Evolutionary conservation across 1,284 basidiomycete genomes (phyloP), one percentile per base, ranked within the genome.

Genomic region (Microbotryum scabiosae): DNA sequence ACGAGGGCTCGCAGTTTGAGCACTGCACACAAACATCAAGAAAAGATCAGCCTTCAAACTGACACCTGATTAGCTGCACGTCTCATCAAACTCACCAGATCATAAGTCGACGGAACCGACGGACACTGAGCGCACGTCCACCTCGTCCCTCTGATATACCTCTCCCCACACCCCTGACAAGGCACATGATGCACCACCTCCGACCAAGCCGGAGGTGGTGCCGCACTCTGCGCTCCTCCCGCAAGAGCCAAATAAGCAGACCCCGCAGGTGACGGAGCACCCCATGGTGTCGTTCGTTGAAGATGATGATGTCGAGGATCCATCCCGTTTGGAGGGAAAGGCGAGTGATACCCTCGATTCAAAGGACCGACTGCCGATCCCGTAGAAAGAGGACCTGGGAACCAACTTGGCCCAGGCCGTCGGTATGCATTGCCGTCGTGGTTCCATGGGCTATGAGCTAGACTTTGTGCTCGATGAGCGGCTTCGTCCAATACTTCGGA

Each of bases 61-160:
- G n/a, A n/a, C n/a, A n/a, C n/a, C n/a, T n/a, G n/a, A n/a, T n/a
- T n/a, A n/a, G n/a, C n/a, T n/a, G n/a, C n/a, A n/a, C n/a, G n/a
- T n/a, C n/a, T n/a, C n/a, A n/a, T n/a, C n/a, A n/a, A 9, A 32
- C 56, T 10, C 28, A 57, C 56, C 41, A 57, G 25, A 28, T 57
- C 56, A 18, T 32, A 57, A 20, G 56, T 51, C 20, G 47, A 21
- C 20, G 56, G 56, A 23, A 32, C 46, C 21, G 56, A 45, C 25
- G 45, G 45, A 21, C 56, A 57, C 26, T 57, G 49, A 1, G 56
- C 56, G n/a, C 56, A 57, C 18, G 30, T 28, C 56, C 56, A 57
- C 49, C 56, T 44, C 16, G 46, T 21, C 20, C 56, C 56, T 36
- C 36, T 32, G 16, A 57, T 47, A 41, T n/a, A 21, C 21, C 44